Conservation (phyloP, 164 flowering plant genomes). For the Saururus chinensis region DNA sequence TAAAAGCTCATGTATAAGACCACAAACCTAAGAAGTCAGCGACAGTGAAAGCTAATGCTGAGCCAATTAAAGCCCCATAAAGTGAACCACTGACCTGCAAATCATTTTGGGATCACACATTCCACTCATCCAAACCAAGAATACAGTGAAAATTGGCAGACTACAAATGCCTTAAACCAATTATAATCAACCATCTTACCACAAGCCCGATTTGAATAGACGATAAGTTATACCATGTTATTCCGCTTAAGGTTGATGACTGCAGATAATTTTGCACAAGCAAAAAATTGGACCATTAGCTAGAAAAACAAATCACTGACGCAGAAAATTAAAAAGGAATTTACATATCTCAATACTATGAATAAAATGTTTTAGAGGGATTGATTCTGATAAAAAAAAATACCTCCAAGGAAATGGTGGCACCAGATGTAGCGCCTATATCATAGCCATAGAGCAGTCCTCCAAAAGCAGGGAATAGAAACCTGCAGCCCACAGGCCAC, state of each 20-base stretch:
- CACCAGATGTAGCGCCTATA: constrained; percentile 87
- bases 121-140: neutral
- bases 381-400: too few species aligned
- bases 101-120: constrained; percentile 5
- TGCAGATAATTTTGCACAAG: constrained; percentile 23
- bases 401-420: constrained; percentile 73
- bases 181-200: constrained; percentile 42
- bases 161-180: constrained; percentile 3
- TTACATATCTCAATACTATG: too few species aligned
- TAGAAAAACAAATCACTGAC: neutral
- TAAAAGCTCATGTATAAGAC: constrained; percentile 5
- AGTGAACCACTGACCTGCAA: constrained; percentile 92
- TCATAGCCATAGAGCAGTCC: constrained; percentile 86
- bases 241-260: constrained; percentile 75
- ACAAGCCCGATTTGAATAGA: constrained; percentile 80
- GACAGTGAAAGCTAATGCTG: constrained; percentile 63
- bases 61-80: constrained; percentile 94
- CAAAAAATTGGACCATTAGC: neutral
- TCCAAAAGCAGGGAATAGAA: constrained; percentile 87
- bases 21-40: constrained; percentile 80
- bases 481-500: constrained; percentile 33
- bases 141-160: neutral
- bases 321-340: neutral
- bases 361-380: too few species aligned
- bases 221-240: constrained; percentile 81